Percentiles rank a stretch among this genome's conserved stretches.
These are phyloP conservation scores for Gaertneriomyces sp. DNA, from an alignment of 192 early-diverging fungal species.

Conservation along the genomic window DNA sequence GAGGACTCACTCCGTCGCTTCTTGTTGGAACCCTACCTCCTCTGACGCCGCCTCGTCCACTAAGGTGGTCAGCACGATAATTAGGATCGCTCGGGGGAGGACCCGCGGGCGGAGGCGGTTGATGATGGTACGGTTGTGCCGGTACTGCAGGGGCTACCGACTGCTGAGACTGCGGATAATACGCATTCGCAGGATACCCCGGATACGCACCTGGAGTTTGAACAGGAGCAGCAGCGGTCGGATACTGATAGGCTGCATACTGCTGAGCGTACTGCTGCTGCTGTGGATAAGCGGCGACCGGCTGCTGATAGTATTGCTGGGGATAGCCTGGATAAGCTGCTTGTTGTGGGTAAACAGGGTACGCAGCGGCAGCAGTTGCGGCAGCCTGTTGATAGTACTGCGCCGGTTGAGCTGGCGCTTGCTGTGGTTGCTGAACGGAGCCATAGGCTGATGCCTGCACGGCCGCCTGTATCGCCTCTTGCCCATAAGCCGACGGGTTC, in stretches of 20 bases:
- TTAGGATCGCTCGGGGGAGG: background rate
- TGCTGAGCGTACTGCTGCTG: background rate
- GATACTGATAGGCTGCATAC: constrained; percentile 8
- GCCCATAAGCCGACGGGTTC: constrained; percentile 12
- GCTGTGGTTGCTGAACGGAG: constrained; percentile 1
- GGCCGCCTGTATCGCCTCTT: constrained; percentile 22
- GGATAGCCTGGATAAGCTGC: background rate
- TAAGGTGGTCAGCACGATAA: background rate
- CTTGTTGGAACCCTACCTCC: constrained; percentile 5
- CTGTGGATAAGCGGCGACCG: background rate
- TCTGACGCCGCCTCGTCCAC: constrained; percentile 3
- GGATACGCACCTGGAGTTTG: constrained; percentile 1
- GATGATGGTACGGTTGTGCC: constrained; percentile 6
- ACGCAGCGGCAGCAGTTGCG: constrained; percentile 5
- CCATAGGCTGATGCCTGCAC: constrained; percentile 26
- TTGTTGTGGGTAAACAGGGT: constrained; percentile 6
- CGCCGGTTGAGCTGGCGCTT: background rate
- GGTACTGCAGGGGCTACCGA: background rate
- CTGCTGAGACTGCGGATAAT: background rate
- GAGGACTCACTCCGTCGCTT: constrained; percentile 1
- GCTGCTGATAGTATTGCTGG: background rate
- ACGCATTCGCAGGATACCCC: background rate
- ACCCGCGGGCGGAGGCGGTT: background rate
- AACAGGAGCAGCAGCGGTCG: background rate
- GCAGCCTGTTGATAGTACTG: constrained; percentile 13